These are phyloP conservation scores for Phalaenopsis equestris DNA, from an alignment of 106 monocot genomes.

Conservation along the genomic window DNA sequence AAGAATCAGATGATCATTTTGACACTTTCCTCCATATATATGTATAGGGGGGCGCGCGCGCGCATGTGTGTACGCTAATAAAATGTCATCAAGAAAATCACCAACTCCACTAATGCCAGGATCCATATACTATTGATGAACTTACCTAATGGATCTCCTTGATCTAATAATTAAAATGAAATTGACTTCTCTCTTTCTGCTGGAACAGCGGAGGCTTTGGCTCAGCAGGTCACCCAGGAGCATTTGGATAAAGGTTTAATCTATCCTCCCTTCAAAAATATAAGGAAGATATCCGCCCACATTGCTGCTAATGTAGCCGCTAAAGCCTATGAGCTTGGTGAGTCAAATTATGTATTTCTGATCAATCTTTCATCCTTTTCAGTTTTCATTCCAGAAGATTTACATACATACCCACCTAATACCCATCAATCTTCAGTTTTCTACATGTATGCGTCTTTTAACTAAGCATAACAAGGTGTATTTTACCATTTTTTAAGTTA, in stretches of 20 bases:
- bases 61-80: too few relatives aligned
- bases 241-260: constrained; percentile 56
- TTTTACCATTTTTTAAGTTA: too few relatives aligned
- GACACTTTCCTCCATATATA: too few relatives aligned
- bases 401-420: too few relatives aligned
- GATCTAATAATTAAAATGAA: background rate
- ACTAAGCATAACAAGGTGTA: too few relatives aligned
- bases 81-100: too few relatives aligned
- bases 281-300: constrained; percentile 77
- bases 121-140: too few relatives aligned
- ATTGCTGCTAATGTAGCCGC: constrained; percentile 81
- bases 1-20: too few relatives aligned
- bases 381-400: background rate
- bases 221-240: constrained; percentile 56
- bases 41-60: too few relatives aligned
- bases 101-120: too few relatives aligned
- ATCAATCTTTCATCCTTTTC: background rate
- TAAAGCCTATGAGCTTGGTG: constrained; percentile 81
- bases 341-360: background rate
- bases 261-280: constrained; percentile 72
- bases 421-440: too few relatives aligned
- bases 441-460: too few relatives aligned
- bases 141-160: background rate
- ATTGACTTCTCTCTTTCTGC: background rate
- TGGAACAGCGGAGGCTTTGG: constrained; percentile 65